Evolutionary conservation across 345 rosid species (phyloP), one percentile per base, ranked within the genome.

Genomic region (Citrus unshiu): DNA sequence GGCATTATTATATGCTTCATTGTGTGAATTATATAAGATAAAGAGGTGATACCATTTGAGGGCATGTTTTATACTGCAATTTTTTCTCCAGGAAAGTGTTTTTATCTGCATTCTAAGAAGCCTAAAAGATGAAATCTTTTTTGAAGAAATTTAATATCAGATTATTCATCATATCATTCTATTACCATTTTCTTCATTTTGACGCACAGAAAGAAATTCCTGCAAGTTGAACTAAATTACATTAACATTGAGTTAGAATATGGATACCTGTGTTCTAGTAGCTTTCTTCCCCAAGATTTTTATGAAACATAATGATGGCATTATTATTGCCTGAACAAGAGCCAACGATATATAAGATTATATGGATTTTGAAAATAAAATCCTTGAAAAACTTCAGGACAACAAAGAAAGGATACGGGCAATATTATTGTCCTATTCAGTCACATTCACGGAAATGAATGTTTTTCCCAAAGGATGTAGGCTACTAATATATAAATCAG

Each of bases 231-330:
- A 43, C 9, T 40, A 75, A 68, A 59, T 19, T 27, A 58, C 57
- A 49, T 25, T 39, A 39, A 39, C 43, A 39, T 39, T 1, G 51
- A 25, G 68, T 64, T 65, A 13, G 64, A n/a, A 8, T 40, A 46
- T 25, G 24, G 78, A 76, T 82, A 92, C 98, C 91, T 93, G 90
- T 77, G 85, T 73, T 72, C 83, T 86, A 75, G 98, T 82, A 57
- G 97, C 97, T 86, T 86, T 93, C 67, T 77, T 89, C 73, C 95
- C 89, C 88, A 80, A 81, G 32, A 95, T 95, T 83, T 74, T 92
- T 46, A 95, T 81, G 80, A 92, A 95, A 82, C 97, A 95, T 67
- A 95, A 68, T 12, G 98, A 80, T 46, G 98, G 98, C 85, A 92
- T 78, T 78, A 95, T 77, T 77, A 90, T 86, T 49, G 98, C 93